Evolutionary conservation across 768 basidiomycete genomes (phyloP), one percentile per base, ranked within the genome.

Genomic region (Botryobasidium botryosum): DNA sequence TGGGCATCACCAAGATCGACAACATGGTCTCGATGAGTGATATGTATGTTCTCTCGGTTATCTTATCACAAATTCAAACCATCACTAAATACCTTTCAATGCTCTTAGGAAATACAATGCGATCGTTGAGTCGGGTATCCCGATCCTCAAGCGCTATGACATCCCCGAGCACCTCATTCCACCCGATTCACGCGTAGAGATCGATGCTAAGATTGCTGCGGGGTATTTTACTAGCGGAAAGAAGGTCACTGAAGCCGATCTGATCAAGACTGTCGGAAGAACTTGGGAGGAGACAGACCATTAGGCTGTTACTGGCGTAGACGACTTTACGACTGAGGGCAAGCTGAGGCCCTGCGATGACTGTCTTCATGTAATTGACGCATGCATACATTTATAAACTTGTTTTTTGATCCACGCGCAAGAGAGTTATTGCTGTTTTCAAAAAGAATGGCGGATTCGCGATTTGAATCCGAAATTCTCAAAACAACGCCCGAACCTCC

Each of bases 161-260:
- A 68, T 94, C 24, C 91, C 88, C 12, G 85, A 85, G 43, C 72
- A 92, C 51, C 74, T 94, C 45, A 83, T 94, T 50, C 88, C 87
- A 0, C 82, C 80, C 28, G 84, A 88, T 61, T 81, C 81, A 35
- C 73, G 77, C 13, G 91, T 96, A 23, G 91, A 96, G 65, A 94
- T 92, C 50, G 86, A 94, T 52, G 91, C 91, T 28, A 96, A 94
- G 72, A 88, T 90, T 53, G 84, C 85, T 8, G 79, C 85, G 4
- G 91, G 90, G 6, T 97, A 96, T 59, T 92, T 85, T 63, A 77
- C 81, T 25, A 80, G 71, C 50, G 78, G 77, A 2, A 82, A 82
- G 60, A 67, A 78, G 55, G 57, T 91, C 33, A 77, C 75, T 0
- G 71, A 85, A 56, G 79, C 70, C 15, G 87, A 92, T 59, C 63